Evolutionary conservation across 164 flowering plant genomes (phyloP), one percentile per base, ranked within the genome.

Genomic region (Umbellularia californica): DNA sequence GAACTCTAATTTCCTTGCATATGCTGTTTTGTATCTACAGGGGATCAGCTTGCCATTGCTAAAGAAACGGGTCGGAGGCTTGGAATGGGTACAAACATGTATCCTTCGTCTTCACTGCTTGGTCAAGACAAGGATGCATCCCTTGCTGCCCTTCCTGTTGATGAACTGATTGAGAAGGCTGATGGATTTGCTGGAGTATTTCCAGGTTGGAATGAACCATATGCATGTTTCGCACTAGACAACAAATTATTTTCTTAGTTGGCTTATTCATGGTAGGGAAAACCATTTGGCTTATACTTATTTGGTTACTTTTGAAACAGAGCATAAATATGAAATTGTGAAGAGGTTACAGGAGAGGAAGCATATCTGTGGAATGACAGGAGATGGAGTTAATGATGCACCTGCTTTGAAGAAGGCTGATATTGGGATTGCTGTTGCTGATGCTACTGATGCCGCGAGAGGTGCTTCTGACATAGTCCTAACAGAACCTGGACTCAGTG

Each of bases 401-500:
- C 87, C 87, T 77, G 87, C 87, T 71, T 70, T 84, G 71, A 84
- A 84, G 77, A 84, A 81, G 74, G 87, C 87, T 1, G 87, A 84
- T 70, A 84, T 84, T 75, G 87, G 87, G n/a, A 84, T 84, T 68
- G 87, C 85, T 70, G 87, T 84, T 50, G 83, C 83, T 52, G 87
- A 84, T 80, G 83, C 97, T 68, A 95, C 98, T 69, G 98, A 95
- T 86, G 98, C 98, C 76, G 98, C 98, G 52, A 80, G 98, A 79
- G 64, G 98, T 71, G 98, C 98, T 73, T 95, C 98, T 19, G 98
- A 95, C 71, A 95, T 95, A 80, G 98, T 95, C 41, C 91, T 95
- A 28, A 95, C 98, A 5, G 97, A 95, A 65, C 98, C 98, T 68
- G 98, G 98, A 12, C 84, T 95, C 35, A 95, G 98, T 84, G 98